Base-by-base conservation (phyloP, 192 early-diverging fungal species). In the Coemansia sp. region DNA sequence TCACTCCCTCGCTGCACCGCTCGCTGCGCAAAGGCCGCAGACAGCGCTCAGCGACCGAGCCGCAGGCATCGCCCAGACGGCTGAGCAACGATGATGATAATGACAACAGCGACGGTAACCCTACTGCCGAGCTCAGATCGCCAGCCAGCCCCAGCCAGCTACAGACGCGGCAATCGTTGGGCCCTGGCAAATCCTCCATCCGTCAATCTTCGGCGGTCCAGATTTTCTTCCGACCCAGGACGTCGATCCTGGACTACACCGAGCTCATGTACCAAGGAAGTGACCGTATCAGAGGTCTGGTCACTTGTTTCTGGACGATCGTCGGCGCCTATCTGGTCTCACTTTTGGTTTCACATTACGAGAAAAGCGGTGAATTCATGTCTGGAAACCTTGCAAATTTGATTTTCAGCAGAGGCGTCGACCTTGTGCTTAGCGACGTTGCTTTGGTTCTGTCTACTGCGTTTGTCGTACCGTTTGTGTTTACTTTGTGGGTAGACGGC, bases 361-460 rank as follows among this genome's bases (percentile, higher is more conserved):
- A 82, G 58, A n/a, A 34, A 16, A 76, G 45, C 25, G 79, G 79
- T 38, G 74, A 73, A 57, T 22, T 76, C 29, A 55, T 82, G 71
- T 68, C 79, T 18, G 10, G 63, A 22, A 48, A 55, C 11, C 56
- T 82, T 51, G 79, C 66, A 6, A 49, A 57, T 31, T 49, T 73
- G 56, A 69, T 82, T 12, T 72, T 76, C 48, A 82, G 74, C 56
- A 60, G 91, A 54, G 89, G 75, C 3, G 62, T 82, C 33, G 86
- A 84, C 4, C 82, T 99, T 3, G 64, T 92, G 1, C 59, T 91
- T 30, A 86, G 88, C 48, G 96, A 98, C 68, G 25, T 88, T 10
- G 73, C 73, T 17, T 75, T 98, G 71, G 85, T 96, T 10, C 42
- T 75, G 30, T 84, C 85, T 25, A 90, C 89, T 1, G 84, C 87